Percentiles rank a stretch among this genome's conserved stretches.
phyloP scores from a whole-genome alignment of 768 basidiomycete genomes.

The Mycena leptocephala region DNA sequence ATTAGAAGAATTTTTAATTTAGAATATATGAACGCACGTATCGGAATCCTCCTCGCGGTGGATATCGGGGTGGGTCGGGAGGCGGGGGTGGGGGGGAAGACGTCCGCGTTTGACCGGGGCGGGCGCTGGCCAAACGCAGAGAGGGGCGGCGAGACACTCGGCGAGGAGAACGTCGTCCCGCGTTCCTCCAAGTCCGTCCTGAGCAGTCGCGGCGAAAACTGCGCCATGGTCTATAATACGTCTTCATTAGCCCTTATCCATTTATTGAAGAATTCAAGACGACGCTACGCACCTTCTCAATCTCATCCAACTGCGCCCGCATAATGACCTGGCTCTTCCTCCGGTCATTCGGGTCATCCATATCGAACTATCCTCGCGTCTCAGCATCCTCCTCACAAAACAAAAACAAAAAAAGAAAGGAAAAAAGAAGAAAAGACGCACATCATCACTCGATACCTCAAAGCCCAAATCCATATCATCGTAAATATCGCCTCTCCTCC shows the following conservation, averaged over 20 bases:
- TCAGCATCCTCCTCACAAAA: background rate
- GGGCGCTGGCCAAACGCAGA: constrained; percentile 24
- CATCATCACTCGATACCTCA: constrained; percentile 59
- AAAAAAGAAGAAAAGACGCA: constrained; percentile 43
- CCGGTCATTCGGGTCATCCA: constrained; percentile 81
- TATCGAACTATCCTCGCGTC: constrained; percentile 75
- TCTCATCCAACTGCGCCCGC: constrained; percentile 84
- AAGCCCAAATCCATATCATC: constrained; percentile 69
- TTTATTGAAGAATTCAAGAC: background rate
- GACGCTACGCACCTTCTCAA: constrained; percentile 70
- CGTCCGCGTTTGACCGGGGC: constrained; percentile 43
- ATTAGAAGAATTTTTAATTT: background rate
- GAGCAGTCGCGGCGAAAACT: constrained; percentile 74
- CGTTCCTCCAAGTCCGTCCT: constrained; percentile 57
- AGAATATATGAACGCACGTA: background rate
- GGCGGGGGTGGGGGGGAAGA: constrained; percentile 57
- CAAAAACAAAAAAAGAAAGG: background rate
- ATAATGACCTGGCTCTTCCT: constrained; percentile 83
- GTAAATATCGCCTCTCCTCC: constrained; percentile 66
- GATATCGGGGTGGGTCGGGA: constrained; percentile 50
- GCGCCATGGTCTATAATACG: constrained; percentile 68
- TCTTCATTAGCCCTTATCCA: background rate
- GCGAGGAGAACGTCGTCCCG: constrained; percentile 22
- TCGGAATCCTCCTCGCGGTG: constrained; percentile 16
- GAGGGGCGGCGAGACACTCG: constrained; percentile 52